Conservation (phyloP, 352 stramenopile genomes). For the Phytophthora palmivora region DNA sequence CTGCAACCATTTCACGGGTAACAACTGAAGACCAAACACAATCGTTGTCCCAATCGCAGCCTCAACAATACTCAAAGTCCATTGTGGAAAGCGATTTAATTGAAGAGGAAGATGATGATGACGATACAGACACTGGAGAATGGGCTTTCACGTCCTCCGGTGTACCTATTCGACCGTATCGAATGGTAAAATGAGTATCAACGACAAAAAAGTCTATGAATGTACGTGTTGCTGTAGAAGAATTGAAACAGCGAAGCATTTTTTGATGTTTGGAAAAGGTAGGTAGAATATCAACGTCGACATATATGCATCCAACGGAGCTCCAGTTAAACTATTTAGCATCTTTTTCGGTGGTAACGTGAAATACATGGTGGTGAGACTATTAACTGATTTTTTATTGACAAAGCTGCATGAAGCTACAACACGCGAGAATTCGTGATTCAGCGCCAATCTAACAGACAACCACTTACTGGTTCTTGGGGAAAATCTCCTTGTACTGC, state of each 20-base stretch:
- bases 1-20: constrained; percentile 3
- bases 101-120: constrained; percentile 36
- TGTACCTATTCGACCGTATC: constrained; percentile 37
- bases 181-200: constrained; percentile 17
- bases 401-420: neutral
- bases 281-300: no score
- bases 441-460: neutral
- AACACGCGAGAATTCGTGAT: neutral
- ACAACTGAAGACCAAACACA: constrained; percentile 6
- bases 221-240: neutral
- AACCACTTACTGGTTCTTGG: constrained; percentile 26
- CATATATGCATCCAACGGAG: no score
- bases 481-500: constrained; percentile 35
- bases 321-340: no score
- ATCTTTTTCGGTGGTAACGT: no score
- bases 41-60: constrained; percentile 20
- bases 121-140: constrained; percentile 38
- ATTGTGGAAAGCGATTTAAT: constrained; percentile 30
- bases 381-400: constrained; percentile 8
- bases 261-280: no score
- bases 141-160: constrained; percentile 43
- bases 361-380: neutral
- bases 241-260: neutral
- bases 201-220: no score
- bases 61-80: constrained; percentile 21